Percentiles rank a stretch among this genome's conserved stretches.
These are phyloP conservation scores for Isabelozyma pseudorhagii DNA, from an alignment of 805 yeast genomes.

Conservation along the genomic window DNA sequence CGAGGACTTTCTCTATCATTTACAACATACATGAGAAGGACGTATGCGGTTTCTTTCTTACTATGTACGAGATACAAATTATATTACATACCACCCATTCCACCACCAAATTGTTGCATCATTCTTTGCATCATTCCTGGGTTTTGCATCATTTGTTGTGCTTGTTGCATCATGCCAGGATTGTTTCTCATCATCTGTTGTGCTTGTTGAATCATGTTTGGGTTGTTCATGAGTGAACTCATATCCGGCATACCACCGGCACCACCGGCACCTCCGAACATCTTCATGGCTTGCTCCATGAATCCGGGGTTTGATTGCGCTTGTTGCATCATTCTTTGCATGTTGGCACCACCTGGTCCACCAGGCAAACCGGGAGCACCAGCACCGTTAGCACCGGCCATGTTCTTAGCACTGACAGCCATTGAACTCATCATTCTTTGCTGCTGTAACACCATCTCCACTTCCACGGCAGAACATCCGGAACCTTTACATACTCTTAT, in stretches of 20 bases:
- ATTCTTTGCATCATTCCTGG: slow-evolving; percentile 72
- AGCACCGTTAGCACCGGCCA: slow-evolving; percentile 29
- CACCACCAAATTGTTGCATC: slow-evolving; percentile 75
- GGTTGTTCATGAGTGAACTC: slow-evolving; percentile 62
- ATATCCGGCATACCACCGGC: slow-evolving; percentile 43
- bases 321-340: slow-evolving; percentile 55
- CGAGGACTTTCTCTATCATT: no score
- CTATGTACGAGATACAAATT: neutral
- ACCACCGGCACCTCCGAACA: slow-evolving; percentile 49
- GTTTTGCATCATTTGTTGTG: slow-evolving; percentile 41
- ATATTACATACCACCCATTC: slow-evolving; percentile 37
- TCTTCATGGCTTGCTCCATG: slow-evolving; percentile 62
- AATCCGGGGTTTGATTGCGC: slow-evolving; percentile 48
- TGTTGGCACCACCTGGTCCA: slow-evolving; percentile 35
- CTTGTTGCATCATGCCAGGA: slow-evolving; percentile 45
- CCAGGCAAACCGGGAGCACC: slow-evolving; percentile 7
- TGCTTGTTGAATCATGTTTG: slow-evolving; percentile 45
- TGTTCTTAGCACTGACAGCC: slow-evolving; percentile 67
- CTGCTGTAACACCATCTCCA: slow-evolving; percentile 87
- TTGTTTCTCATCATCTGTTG: slow-evolving; percentile 45
- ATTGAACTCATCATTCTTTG: slow-evolving; percentile 91
- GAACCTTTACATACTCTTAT: slow-evolving; percentile 92
- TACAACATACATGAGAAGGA: no score
- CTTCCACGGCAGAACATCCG: slow-evolving; percentile 89
- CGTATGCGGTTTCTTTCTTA: no score